phyloP scores from a whole-genome alignment of 2,329 filamentous ascomycete species.

The Huntiella decipiens region DNA sequence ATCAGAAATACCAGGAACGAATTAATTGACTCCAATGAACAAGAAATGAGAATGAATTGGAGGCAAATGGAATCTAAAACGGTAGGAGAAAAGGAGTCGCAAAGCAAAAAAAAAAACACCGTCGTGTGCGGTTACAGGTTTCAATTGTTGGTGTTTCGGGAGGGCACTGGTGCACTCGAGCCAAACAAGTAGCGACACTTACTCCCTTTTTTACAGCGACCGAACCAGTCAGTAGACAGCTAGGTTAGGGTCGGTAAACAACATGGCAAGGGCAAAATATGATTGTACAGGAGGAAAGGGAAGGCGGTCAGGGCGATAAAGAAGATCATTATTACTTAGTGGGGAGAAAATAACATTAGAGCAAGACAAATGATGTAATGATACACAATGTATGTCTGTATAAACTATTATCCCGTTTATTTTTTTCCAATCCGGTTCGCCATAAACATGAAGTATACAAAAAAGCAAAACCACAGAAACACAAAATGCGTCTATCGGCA shows the following conservation, averaged over 20 bases:
- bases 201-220: too few species aligned
- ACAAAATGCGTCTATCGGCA: slow-evolving; percentile 10
- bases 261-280: not conserved
- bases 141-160: slow-evolving; percentile 9
- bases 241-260: not conserved
- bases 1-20: too few species aligned
- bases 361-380: not conserved
- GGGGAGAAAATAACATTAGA: too few species aligned
- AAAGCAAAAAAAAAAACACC: not conserved
- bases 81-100: not conserved
- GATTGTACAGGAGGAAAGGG: not conserved
- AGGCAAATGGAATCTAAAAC: not conserved
- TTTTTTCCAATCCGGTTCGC: slow-evolving; percentile 10
- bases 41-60: too few species aligned
- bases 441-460: slow-evolving; percentile 6
- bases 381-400: not conserved
- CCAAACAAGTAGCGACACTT: too few species aligned
- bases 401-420: slow-evolving; percentile 4
- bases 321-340: not conserved
- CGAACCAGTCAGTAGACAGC: not conserved
- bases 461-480: slow-evolving; percentile 8
- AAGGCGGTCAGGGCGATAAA: not conserved
- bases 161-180: slow-evolving; percentile 1
- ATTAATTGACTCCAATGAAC: too few species aligned
- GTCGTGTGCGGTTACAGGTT: slow-evolving; percentile 9